These are phyloP conservation scores for Durusdinium trenchii DNA, from an alignment of 73 alveolate species.

Conservation along the genomic window DNA sequence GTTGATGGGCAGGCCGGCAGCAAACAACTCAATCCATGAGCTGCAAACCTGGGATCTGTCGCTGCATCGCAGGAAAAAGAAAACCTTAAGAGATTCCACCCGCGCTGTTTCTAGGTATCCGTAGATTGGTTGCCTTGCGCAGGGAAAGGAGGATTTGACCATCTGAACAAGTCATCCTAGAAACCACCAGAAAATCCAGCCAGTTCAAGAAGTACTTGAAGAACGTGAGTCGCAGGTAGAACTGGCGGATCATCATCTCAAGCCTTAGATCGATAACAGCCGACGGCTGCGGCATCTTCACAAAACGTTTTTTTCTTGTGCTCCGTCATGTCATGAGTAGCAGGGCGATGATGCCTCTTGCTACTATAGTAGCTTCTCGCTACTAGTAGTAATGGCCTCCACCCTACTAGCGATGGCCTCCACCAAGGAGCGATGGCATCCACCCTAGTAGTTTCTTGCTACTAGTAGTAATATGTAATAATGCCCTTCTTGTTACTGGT, in stretches of 20 bases:
- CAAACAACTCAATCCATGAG: slow-evolving; percentile 83
- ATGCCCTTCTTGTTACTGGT: too few relatives aligned
- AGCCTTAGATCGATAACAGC: slow-evolving; percentile 22
- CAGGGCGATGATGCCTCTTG: too few relatives aligned
- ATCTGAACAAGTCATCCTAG: background rate
- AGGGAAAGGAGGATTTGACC: background rate
- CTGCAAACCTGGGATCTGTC: too few relatives aligned
- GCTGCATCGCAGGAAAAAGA: background rate
- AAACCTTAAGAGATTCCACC: background rate
- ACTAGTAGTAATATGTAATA: too few relatives aligned
- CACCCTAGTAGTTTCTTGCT: too few relatives aligned
- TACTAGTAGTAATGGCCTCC: too few relatives aligned
- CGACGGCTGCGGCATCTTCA: background rate
- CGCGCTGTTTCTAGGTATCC: background rate
- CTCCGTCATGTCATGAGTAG: too few relatives aligned
- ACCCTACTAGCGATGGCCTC: too few relatives aligned
- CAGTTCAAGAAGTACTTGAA: slow-evolving; percentile 39
- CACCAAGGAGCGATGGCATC: too few relatives aligned
- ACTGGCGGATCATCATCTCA: slow-evolving; percentile 77
- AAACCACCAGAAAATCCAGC: slow-evolving; percentile 59
- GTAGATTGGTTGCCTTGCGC: background rate
- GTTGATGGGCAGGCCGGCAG: slow-evolving; percentile 74
- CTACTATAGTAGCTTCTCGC: too few relatives aligned
- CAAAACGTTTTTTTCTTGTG: too few relatives aligned
- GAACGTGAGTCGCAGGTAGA: slow-evolving; percentile 39